These are phyloP conservation scores for Vicia faba DNA, from an alignment of 306 rosid genomes.

Conservation along the genomic window DNA sequence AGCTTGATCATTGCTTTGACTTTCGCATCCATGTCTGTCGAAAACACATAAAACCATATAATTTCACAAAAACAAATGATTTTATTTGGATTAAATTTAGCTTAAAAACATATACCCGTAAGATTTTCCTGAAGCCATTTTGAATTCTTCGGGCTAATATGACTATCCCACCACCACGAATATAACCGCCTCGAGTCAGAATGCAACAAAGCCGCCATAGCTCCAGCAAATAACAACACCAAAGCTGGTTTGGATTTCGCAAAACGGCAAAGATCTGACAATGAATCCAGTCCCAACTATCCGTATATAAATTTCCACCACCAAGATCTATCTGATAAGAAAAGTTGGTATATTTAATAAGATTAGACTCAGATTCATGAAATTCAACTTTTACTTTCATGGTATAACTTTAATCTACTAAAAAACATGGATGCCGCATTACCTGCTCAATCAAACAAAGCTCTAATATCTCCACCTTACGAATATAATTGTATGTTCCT, in stretches of 20 bases:
- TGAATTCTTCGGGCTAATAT: slow-evolving; percentile 90
- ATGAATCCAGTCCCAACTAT: slow-evolving; percentile 74
- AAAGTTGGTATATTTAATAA: neutral
- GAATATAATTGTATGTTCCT: slow-evolving; percentile 27
- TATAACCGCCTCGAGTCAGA: slow-evolving; percentile 89
- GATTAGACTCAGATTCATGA: slow-evolving; percentile 17
- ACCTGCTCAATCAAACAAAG: slow-evolving; percentile 43
- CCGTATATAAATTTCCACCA: slow-evolving; percentile 33
- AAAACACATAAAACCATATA: slow-evolving; percentile 26
- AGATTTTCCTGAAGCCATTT: slow-evolving; percentile 99
- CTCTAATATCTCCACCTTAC: slow-evolving; percentile 30
- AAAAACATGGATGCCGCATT: neutral
- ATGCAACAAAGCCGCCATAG: slow-evolving; percentile 75
- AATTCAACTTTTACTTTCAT: slow-evolving; percentile 1
- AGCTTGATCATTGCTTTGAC: slow-evolving; percentile 98
- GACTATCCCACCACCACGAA: slow-evolving; percentile 99
- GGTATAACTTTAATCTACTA: slow-evolving; percentile 18
- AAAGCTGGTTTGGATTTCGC: slow-evolving; percentile 61
- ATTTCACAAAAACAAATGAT: neutral
- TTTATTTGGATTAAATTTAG: slow-evolving; percentile 7
- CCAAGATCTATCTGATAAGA: slow-evolving; percentile 22
- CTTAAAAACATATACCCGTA: slow-evolving; percentile 55
- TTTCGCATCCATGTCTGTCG: slow-evolving; percentile 92
- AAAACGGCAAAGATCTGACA: slow-evolving; percentile 42
- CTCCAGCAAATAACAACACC: slow-evolving; percentile 64